Conservation (phyloP, 2,329 filamentous ascomycete genomes). For the Diaporthe vexans region DNA sequence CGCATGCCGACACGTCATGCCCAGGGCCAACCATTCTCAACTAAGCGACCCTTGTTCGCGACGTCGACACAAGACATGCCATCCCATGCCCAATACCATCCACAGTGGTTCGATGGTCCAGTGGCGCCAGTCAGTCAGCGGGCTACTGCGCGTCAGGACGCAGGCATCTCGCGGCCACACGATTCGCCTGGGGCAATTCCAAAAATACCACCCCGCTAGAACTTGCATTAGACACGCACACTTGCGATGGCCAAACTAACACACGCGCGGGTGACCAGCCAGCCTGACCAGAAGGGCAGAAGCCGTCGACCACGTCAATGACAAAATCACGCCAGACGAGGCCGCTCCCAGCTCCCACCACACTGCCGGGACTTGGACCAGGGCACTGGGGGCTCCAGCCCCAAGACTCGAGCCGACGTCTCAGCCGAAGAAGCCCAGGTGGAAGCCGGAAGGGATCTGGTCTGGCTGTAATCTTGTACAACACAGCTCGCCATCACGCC, state of each 20-base stretch:
- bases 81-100: slow-evolving; percentile 9
- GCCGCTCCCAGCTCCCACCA: neutral
- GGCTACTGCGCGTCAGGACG: slow-evolving; percentile 10
- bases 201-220: slow-evolving; percentile 28
- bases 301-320: neutral
- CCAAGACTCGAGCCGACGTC: neutral
- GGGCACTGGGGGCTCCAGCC: neutral
- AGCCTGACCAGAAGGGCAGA: neutral
- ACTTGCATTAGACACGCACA: neutral
- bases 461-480: no score
- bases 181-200: slow-evolving; percentile 5
- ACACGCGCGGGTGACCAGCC: no score
- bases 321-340: neutral
- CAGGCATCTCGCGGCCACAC: slow-evolving; percentile 12
- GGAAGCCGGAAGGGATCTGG: slow-evolving; percentile 2
- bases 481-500: neutral
- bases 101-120: slow-evolving; percentile 1
- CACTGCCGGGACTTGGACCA: neutral
- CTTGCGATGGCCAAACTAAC: neutral
- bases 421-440: neutral
- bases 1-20: slow-evolving; percentile 21
- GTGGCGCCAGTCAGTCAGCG: slow-evolving; percentile 19
- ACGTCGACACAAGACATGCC: slow-evolving; percentile 1
- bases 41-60: neutral
- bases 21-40: neutral